Conservation (phyloP, 148 eudicot species). For the Vaccinium corymbosum region DNA sequence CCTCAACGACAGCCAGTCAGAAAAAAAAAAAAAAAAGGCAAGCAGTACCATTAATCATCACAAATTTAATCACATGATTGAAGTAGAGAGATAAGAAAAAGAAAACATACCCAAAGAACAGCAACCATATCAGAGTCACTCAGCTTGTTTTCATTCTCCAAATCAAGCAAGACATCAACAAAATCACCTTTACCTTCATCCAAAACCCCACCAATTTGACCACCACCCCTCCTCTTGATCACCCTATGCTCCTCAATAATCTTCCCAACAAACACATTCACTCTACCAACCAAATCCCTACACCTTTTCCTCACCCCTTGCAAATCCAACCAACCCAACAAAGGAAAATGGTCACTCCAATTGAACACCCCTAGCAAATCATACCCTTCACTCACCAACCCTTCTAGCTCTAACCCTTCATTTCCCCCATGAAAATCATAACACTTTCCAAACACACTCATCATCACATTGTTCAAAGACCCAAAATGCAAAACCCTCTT, state of each 20-base stretch:
- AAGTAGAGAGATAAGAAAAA: not conserved
- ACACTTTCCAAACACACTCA: slow-evolving; percentile 68
- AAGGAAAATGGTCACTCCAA: slow-evolving; percentile 86
- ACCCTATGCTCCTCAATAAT: slow-evolving; percentile 56
- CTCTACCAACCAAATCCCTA: slow-evolving; percentile 40
- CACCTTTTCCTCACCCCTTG: slow-evolving; percentile 83
- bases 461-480: slow-evolving; percentile 84
- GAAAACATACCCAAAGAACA: slow-evolving; percentile 72
- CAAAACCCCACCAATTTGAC: not conserved
- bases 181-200: slow-evolving; percentile 54
- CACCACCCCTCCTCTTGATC: slow-evolving; percentile 17
- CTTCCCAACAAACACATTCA: slow-evolving; percentile 64
- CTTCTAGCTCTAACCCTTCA: slow-evolving; percentile 36
- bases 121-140: slow-evolving; percentile 79
- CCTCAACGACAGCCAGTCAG: not conserved
- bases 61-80: not conserved
- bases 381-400: slow-evolving; percentile 78
- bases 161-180: slow-evolving; percentile 80
- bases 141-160: slow-evolving; percentile 62
- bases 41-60: not conserved
- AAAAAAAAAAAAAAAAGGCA: not conserved
- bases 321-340: slow-evolving; percentile 68
- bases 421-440: slow-evolving; percentile 31
- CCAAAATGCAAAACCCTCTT: slow-evolving; percentile 59
- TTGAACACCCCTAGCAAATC: slow-evolving; percentile 72